Conservation (phyloP, 108 stramenopile species). For the Nitzschia inconspicua region DNA sequence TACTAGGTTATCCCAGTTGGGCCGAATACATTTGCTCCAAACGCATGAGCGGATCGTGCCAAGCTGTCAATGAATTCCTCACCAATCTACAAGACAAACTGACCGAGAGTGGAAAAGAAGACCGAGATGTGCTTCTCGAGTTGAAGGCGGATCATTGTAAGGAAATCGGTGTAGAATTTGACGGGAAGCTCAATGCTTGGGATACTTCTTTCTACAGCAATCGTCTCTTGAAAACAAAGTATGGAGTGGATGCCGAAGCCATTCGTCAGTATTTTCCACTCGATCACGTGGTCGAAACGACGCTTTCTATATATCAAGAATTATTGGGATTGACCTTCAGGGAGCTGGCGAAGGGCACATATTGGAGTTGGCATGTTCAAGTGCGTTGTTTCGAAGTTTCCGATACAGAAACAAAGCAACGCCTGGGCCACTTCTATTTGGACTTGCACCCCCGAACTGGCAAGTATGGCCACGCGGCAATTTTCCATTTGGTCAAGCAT, state of each 20-base stretch:
- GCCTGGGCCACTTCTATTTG: conserved; percentile 34
- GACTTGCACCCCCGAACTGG: conserved; percentile 31
- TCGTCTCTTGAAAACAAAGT: conserved; percentile 27
- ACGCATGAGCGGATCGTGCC: conserved; percentile 41
- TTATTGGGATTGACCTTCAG: conserved; percentile 37
- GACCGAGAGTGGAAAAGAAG: conserved; percentile 9
- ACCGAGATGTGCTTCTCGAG: conserved; percentile 22
- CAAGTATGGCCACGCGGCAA: conserved; percentile 45
- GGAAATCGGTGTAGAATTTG: conserved; percentile 21
- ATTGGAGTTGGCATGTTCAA: conserved; percentile 40
- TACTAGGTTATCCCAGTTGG: conserved; percentile 39
- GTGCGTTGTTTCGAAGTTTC: conserved; percentile 40
- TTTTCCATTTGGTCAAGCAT: conserved; percentile 42
- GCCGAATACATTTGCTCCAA: conserved; percentile 35
- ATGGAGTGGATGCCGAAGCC: conserved; percentile 38
- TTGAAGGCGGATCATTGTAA: conserved; percentile 33
- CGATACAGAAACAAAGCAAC: conserved; percentile 18
- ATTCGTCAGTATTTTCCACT: conserved; percentile 41
- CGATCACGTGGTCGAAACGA: conserved; percentile 40
- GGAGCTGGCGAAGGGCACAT: conserved; percentile 31
- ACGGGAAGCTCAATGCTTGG: conserved; percentile 39
- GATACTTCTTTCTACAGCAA: conserved; percentile 36
- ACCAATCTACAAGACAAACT: conserved; percentile 23
- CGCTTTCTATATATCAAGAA: conserved; percentile 44
- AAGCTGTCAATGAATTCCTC: conserved; percentile 39